phyloP scores from a whole-genome alignment of 2,329 filamentous ascomycete genomes.

The Helicocarpus griseus region DNA sequence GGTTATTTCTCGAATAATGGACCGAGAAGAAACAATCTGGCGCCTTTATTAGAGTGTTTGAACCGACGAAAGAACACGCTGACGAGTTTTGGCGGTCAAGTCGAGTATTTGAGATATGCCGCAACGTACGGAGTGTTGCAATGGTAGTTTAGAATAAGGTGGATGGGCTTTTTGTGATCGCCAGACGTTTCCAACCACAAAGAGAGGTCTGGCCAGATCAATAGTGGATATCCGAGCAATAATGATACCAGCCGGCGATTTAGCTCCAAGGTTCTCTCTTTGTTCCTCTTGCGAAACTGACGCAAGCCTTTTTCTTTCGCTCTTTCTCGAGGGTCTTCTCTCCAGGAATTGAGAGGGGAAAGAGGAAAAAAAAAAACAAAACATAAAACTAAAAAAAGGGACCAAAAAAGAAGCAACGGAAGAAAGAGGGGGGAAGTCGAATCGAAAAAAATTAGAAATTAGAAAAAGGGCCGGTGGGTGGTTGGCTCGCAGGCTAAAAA shows the following conservation, averaged over 20 bases:
- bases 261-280: background rate
- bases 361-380: background rate
- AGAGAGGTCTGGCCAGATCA: background rate
- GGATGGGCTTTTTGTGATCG: background rate
- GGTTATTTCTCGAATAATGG: background rate
- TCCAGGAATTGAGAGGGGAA: background rate
- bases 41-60: background rate
- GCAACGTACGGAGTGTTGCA: too few relatives aligned
- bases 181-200: background rate
- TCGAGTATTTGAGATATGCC: background rate
- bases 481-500: background rate
- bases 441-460: background rate
- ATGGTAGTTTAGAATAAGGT: too few relatives aligned
- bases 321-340: background rate
- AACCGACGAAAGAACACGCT: background rate
- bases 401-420: background rate
- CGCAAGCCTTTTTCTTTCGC: background rate
- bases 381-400: background rate
- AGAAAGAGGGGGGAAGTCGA: background rate
- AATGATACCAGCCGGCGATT: background rate
- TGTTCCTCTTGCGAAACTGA: background rate
- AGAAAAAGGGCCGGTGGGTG: background rate
- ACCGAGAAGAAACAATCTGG: background rate
- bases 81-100: background rate
- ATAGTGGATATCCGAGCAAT: background rate